A percentile compares a stretch with the other conserved stretches of the same genome.
Conservation (phyloP, 2,329 filamentous ascomycete species). For the Shiraia bambusicola region DNA sequence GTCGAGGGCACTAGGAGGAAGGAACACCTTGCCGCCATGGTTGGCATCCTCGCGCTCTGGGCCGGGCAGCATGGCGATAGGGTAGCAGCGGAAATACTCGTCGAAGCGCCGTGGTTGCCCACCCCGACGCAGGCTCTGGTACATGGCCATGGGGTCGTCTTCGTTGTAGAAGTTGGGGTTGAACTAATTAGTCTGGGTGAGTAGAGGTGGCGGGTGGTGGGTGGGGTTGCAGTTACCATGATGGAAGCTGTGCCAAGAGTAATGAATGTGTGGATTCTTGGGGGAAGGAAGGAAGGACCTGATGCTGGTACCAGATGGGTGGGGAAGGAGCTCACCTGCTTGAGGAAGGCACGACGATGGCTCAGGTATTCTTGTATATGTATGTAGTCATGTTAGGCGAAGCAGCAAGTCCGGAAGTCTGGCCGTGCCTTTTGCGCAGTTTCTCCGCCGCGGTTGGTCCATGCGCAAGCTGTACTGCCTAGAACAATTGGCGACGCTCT, state of each 20-base stretch:
- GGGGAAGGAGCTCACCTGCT: neutral
- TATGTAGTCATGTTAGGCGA: conserved; percentile 7
- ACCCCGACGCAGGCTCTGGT: conserved; percentile 55
- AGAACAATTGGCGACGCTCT: neutral
- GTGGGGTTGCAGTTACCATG: conserved; percentile 38
- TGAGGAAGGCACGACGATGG: too few species aligned
- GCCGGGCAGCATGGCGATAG: conserved; percentile 89
- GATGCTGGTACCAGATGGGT: neutral
- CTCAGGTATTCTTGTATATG: conserved; percentile 21
- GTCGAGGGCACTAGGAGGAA: conserved; percentile 93
- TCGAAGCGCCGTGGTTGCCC: conserved; percentile 76
- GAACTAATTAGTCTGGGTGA: conserved; percentile 36
- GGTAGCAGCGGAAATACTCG: conserved; percentile 98
- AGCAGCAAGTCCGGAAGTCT: conserved; percentile 21
- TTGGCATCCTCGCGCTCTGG: conserved; percentile 87
- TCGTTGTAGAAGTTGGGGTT: conserved; percentile 54
- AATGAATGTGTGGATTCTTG: neutral
- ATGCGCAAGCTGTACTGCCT: conserved; percentile 23
- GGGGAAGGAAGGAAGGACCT: neutral
- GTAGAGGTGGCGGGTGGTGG: conserved; percentile 2
- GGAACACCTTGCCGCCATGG: conserved; percentile 95
- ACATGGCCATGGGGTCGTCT: conserved; percentile 56
- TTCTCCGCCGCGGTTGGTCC: conserved; percentile 15
- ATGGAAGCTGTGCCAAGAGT: conserved; percentile 4
- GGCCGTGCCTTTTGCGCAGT: conserved; percentile 12